phyloP scores from a whole-genome alignment of 345 rosid genomes.

The Geranium brycei region DNA sequence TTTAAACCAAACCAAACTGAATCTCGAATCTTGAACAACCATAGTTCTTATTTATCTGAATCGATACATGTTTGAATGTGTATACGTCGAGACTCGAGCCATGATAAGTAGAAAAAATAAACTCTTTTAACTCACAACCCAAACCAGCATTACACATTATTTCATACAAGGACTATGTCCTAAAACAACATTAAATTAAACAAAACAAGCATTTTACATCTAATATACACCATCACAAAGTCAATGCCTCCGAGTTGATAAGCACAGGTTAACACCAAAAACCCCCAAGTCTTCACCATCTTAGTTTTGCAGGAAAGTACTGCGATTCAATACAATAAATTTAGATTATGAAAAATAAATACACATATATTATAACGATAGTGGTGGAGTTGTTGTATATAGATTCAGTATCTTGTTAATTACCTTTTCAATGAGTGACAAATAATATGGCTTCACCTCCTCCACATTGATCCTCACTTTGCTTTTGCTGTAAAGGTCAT shows the following conservation, averaged over 20 bases:
- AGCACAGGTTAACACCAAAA: not conserved
- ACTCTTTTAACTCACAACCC: too few species aligned
- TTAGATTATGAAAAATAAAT: not conserved
- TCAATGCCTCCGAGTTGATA: not conserved
- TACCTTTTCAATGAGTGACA: slow-evolving; percentile 36
- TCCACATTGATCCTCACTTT: slow-evolving; percentile 38
- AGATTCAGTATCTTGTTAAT: too few species aligned
- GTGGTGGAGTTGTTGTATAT: too few species aligned
- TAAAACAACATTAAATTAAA: not conserved
- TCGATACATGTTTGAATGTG: too few species aligned
- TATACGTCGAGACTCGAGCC: too few species aligned
- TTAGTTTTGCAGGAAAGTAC: slow-evolving; percentile 23
- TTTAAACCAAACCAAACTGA: too few species aligned
- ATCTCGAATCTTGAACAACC: too few species aligned
- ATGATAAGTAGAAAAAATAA: too few species aligned
- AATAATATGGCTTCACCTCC: slow-evolving; percentile 40
- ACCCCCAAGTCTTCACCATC: slow-evolving; percentile 15
- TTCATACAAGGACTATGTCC: too few species aligned
- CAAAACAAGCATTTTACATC: too few species aligned
- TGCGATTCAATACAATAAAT: not conserved
- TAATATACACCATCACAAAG: not conserved
- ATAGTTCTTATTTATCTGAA: too few species aligned
- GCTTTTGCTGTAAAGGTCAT: slow-evolving; percentile 58
- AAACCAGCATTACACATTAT: too few species aligned
- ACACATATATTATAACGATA: not conserved